Percentiles rank a stretch among this genome's conserved stretches.
These are phyloP conservation scores for Meyerozyma sp. DNA, from an alignment of 1,139 yeast species.

Conservation along the genomic window DNA sequence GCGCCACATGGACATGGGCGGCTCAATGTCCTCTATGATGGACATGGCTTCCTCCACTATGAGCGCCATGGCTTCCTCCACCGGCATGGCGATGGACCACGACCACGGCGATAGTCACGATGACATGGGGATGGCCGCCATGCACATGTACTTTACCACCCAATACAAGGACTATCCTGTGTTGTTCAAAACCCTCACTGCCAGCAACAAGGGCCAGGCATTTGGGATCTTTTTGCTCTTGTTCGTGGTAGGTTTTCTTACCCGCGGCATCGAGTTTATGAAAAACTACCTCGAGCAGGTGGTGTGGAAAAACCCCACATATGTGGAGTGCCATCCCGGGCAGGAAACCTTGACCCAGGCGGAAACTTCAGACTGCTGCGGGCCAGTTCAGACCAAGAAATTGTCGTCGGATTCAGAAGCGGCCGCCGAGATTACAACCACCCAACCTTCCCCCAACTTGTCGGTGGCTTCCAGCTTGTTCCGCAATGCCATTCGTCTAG, in stretches of 20 bases:
- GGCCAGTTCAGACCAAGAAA: not conserved
- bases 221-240: slow-evolving; percentile 67
- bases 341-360: slow-evolving; percentile 2
- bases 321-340: slow-evolving; percentile 11
- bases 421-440: slow-evolving; percentile 1
- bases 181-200: slow-evolving; percentile 47
- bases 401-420: not conserved
- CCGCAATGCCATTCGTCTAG: slow-evolving; percentile 51
- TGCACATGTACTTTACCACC: slow-evolving; percentile 57
- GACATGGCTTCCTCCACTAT: slow-evolving; percentile 5
- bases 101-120: too few species aligned
- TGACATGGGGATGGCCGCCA: slow-evolving; percentile 20
- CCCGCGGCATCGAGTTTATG: slow-evolving; percentile 54
- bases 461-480: slow-evolving; percentile 25
- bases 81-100: slow-evolving; percentile 20
- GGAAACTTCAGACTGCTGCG: slow-evolving; percentile 1
- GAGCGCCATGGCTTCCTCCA: slow-evolving; percentile 5
- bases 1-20: not conserved
- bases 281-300: slow-evolving; percentile 61
- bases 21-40: not conserved
- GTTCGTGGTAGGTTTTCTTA: slow-evolving; percentile 50
- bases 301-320: slow-evolving; percentile 47
- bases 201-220: slow-evolving; percentile 52
- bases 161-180: slow-evolving; percentile 53
- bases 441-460: slow-evolving; percentile 9